Evolutionary conservation across 1,284 basidiomycete species (phyloP), one percentile per base, ranked within the genome.

Genomic region (Tilletiaria anomala): DNA sequence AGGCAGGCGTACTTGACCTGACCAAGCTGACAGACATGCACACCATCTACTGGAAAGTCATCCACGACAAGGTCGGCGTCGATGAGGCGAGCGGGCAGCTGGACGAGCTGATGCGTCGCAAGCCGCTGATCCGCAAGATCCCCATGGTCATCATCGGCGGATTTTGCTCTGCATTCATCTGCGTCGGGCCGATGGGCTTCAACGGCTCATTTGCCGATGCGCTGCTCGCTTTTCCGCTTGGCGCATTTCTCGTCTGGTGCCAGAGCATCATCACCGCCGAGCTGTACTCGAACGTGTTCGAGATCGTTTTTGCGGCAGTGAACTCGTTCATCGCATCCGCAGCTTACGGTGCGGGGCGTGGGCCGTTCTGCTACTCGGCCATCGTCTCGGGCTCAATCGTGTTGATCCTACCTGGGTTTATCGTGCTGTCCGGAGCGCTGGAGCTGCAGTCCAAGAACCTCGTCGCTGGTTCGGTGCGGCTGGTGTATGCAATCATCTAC

Each of bases 221-320:
- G 87, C 26, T 73, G 78, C 41, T 73, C n/a, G 77, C 1, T 80
- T 82, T 52, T n/a, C 83, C 83, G 0, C 73, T 91, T 10, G 86
- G 87, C 11, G 76, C 76, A n/a, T 71, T 87, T 8, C 73, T 93
- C 21, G 57, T 58, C 39, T 60, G 53, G 39, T 59, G 58, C 40
- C 60, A 67, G 45, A 50, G 48, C 40, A 49, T 52, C 42, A 63
- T 65, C 48, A 65, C 64, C 24, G 62, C 65, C 6, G 83, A 88
- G 67, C 69, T 93, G 29, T 87, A 86, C 63, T 79, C 77, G 12
- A 85, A 86, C 50, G 75, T 85, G 21, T 86, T 87, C n/a, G 87
- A 89, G 76, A 84, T 88, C 52, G 83, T 81, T 4, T 76, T 86
- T 43, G 79, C 83, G 1, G 81, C 77, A 3, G 68, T 88, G 63